Evolutionary conservation across 805 yeast species (phyloP), one percentile per base, ranked within the genome.

Genomic region (Candida ovalis): DNA sequence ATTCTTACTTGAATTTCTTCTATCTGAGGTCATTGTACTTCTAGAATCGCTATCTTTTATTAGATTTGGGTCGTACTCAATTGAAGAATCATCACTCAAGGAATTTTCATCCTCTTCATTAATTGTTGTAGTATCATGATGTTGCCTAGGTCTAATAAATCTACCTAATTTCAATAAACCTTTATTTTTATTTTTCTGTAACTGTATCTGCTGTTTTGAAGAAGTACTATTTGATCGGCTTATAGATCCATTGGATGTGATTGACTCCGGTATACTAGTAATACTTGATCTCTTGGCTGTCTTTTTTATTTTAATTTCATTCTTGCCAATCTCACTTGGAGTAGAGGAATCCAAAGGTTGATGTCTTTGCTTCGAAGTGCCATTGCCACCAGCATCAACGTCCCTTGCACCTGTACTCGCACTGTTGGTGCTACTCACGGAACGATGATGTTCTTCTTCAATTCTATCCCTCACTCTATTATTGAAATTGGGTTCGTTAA

Each of bases 101-200:
- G 51, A 45, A 8, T 28, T 41, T 10, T 46, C 51, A 9, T 43
- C 45, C 17, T 45, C 48, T 24, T 46, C 48, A 18, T 35, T 32
- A 17, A 48, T 48, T 4, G 48, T 48, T 2, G 40, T 25, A 15
- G 32, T 25, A 2, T 32, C 46, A 12, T 30, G 40, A 40, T 32
- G 25, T n/a, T 44, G 37, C 7, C 42, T 40, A 3, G 52, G 46
- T 18, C 55, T 23, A 8, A 52, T 52, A 24, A 52, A 43, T 18
- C 53, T 39, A 2, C 53, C 47, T 3, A 52, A 40, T 7, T 45
- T 49, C 38, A 52, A 45, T 3, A 52, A 22, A 3, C 55, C 47
- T 35, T 42, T 47, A 15, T 43, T 50, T 27, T 47, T 49, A 18
- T 44, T 40, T 17, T 40, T 43, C 15, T 18, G n/a, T 30, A 28